Evolutionary conservation across 192 early-diverging fungal species (phyloP), one percentile per base, ranked within the genome.

Genomic region (Coemansia sp.): DNA sequence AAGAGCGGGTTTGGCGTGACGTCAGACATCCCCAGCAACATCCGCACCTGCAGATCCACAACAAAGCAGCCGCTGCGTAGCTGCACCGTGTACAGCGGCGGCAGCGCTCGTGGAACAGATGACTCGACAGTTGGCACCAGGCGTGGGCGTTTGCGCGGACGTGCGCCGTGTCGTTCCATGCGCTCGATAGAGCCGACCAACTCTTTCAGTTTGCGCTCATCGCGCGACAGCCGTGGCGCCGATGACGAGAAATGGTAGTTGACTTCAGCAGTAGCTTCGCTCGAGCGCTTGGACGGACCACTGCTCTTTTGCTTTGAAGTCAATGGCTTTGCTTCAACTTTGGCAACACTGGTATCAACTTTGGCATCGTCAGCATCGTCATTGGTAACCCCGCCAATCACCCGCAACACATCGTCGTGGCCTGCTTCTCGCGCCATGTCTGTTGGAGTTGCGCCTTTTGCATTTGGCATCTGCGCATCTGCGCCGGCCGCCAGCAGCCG

Each of bases 51-150:
- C 15, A 87, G 65, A 66, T 90, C 88, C 11, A 89, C 86, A 1
- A 89, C 89, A 83, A 78, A 89, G 25, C 84, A 88, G 48, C 83
- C 82, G 14, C 67, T 55, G 25, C 62, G 69, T 23, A 89, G 73
- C 54, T 88, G 88, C 21, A 90, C 85, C n/a, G 89, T 90, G 57
- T 89, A 90, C 32, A 90, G 66, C 6, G 87, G 88, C 32, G 87
- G 60, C 51, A 83, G 89, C 6, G 66, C 54, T 23, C 67, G 71
- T 17, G 76, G 69, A 48, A 69, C 50, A 2, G 60, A 29, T 10
- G 25, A 67, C 52, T 11, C 52, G 32, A 43, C 54, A 50, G 12
- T 41, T 29, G 43, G 39, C 17, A 22, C 24, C 37, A 15, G 39
- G 41, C 43, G n/a, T 9, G 50, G 50, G 21, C 50, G 50, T 17